A percentile compares a stretch with the other conserved stretches of the same genome.
Evolutionary conservation across 2,329 filamentous ascomycete species (phyloP).

Genomic region (Zarea fungicola): DNA sequence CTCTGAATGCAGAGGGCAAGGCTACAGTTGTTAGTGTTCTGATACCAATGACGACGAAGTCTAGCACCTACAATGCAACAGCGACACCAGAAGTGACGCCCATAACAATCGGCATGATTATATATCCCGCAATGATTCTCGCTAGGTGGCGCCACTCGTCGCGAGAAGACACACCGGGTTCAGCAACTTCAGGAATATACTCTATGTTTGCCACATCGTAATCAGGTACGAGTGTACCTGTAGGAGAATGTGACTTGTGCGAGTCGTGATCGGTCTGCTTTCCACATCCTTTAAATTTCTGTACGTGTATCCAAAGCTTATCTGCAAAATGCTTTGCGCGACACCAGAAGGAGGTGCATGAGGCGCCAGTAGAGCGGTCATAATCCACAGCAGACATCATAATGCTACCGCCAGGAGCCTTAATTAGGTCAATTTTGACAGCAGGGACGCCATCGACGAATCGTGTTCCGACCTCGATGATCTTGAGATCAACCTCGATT

Average conservation of each 20-base stretch:
- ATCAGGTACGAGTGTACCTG: no score
- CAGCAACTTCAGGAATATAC: neutral
- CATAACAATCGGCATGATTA: conserved; percentile 63
- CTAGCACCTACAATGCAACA: conserved; percentile 53
- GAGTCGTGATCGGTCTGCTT: no score
- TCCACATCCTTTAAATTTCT: conserved; percentile 16
- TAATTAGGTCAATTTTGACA: conserved; percentile 57
- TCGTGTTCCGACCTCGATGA: conserved; percentile 53
- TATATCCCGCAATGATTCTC: conserved; percentile 53
- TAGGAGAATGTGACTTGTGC: no score
- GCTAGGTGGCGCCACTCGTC: conserved; percentile 32
- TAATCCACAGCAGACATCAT: conserved; percentile 46
- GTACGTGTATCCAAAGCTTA: conserved; percentile 16
- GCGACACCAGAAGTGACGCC: conserved; percentile 64
- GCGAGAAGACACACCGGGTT: neutral
- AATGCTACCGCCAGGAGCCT: conserved; percentile 50
- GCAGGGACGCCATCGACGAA: conserved; percentile 50
- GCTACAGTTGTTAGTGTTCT: conserved; percentile 31
- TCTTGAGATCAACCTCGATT: conserved; percentile 49
- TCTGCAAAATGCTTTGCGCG: conserved; percentile 36
- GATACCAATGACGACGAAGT: neutral
- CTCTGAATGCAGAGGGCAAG: conserved; percentile 63
- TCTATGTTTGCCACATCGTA: neutral
- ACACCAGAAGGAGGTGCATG: conserved; percentile 47
- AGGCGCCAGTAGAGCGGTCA: conserved; percentile 23